Conservation (phyloP, 192 early-diverging fungal genomes). For the Entomortierella parvispora region DNA sequence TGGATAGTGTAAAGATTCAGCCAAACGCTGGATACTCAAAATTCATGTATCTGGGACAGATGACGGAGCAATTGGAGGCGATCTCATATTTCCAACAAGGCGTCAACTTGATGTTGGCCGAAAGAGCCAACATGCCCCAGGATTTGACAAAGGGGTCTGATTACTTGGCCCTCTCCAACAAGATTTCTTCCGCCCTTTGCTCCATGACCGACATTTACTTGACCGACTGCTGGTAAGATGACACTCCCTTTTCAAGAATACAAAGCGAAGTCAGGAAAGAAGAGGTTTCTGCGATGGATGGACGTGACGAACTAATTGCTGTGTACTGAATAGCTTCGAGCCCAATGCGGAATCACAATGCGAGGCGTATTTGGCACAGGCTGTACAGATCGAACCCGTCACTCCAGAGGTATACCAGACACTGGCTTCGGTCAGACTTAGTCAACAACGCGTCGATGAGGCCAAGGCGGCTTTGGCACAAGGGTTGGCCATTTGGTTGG, state of each 20-base stretch:
- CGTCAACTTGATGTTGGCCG: conserved; percentile 70
- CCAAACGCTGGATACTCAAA: conserved; percentile 76
- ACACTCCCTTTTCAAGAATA: too few relatives aligned
- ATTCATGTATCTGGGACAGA: conserved; percentile 91
- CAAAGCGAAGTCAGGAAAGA: too few relatives aligned
- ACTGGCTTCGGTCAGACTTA: conserved; percentile 89
- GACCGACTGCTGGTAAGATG: conserved; percentile 97
- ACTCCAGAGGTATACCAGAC: conserved; percentile 90
- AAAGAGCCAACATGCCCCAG: conserved; percentile 52
- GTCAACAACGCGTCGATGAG: conserved; percentile 83
- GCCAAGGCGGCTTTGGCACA: conserved; percentile 74
- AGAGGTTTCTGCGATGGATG: too few relatives aligned
- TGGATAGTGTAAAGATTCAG: conserved; percentile 73
- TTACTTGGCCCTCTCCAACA: conserved; percentile 57
- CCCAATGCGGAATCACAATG: conserved; percentile 89
- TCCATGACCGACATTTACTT: conserved; percentile 98
- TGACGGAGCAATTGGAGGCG: conserved; percentile 72
- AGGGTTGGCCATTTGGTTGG: conserved; percentile 78
- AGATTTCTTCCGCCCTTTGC: conserved; percentile 87
- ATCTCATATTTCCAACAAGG: conserved; percentile 78
- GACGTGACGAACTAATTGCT: conserved; percentile 1
- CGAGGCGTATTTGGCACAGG: conserved; percentile 76
- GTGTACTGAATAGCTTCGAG: conserved; percentile 72
- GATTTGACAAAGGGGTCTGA: conserved; percentile 57
- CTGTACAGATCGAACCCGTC: conserved; percentile 70